Evolutionary conservation across 1,284 basidiomycete species (phyloP), one percentile per base, ranked within the genome.

Genomic region (Baeospora myosura): DNA sequence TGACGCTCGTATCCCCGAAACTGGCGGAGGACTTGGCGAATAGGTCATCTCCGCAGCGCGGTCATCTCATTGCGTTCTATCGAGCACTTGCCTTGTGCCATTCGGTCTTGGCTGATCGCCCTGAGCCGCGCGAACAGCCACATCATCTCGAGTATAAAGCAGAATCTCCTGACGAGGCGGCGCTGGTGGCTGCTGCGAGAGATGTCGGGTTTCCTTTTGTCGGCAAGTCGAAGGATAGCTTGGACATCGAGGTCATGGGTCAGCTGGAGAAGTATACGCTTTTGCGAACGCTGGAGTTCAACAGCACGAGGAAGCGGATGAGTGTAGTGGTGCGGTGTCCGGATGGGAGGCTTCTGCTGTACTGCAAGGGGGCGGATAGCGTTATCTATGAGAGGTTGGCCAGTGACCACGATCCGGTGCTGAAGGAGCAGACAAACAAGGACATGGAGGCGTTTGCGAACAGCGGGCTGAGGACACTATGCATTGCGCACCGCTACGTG

Each of bases 361-460:
- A 94, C 59, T 90, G 86, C 72, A 98, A 97, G 63, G 94, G 94
- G n/a, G 94, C 94, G 6, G 94, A 98, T 62, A 89, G 82, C 52
- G 91, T 98, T 53, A 88, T 98, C 54, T 95, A 94, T 58, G 80
- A 85, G 52, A 81, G 94, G 8, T 72, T 98, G 2, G 72, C 76
- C 14, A 62, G 68, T 22, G 76, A 88, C 51, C 89, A 91, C 54
- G 85, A 95, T 52, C 68, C 71, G 10, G 69, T 55, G 40, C 57
- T 96, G 47, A 91, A 91, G 69, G 78, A 79, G 42, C 65, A 77
- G 57, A 97, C 93, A 20, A 71, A 72, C 50, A 77, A 75, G 59
- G 91, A 98, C 58, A 87, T 97, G 76, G 94, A 97, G 62, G 71
- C 71, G 39, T 97, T 96, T 60, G 94, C 95, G 42, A 98, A 97